Evolutionary conservation across 1,284 basidiomycete genomes (phyloP), one percentile per base, ranked within the genome.

Genomic region (Ceratobasidium sp.): DNA sequence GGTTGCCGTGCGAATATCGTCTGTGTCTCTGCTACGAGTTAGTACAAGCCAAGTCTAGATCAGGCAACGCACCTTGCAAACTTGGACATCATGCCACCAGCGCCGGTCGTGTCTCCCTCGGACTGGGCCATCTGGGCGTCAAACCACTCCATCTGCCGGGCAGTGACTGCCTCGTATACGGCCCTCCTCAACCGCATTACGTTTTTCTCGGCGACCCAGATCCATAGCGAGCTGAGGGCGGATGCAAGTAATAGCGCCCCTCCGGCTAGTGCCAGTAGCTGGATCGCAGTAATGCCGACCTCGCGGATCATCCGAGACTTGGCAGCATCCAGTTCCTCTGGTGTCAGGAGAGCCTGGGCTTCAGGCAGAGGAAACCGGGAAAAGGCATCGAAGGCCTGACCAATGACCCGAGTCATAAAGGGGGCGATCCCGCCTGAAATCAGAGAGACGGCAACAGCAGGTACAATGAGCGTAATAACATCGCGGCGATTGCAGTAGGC

Each of bases 51-150:
- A 38, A 2, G 22, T 47, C 15, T 32, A 20, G 40, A 34, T 22
- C 2, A 17, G 55, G 4, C 7, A 8, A 80, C 87, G 75, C 72
- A 93, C 95, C 88, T 88, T 29, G 91, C 87, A 77, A 98, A 98
- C 77, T 94, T 93, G 62, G 93, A 88, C 94, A 98, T 97, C 50
- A 98, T 82, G 20, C 96, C 96, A 69, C 92, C 96, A 55, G 94
- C 93, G 70, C 94, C 93, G 65, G 91, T 79, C 38, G 85, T 83
- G 49, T 84, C 83, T 20, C 76, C 74, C 45, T 78, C 75, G 1
- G 72, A 73, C 27, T 84, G 81, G 27, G 82, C 92, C 85, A 92
- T 89, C 71, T 91, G 90, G 53, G 85, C 79, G 78, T 96, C 93
- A 77, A 93, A 96, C 94, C 94, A 96, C 45, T 85, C 82, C 85